These are phyloP conservation scores for Vaccinium vitisidaea DNA, from an alignment of 148 eudicot species.

Conservation along the genomic window DNA sequence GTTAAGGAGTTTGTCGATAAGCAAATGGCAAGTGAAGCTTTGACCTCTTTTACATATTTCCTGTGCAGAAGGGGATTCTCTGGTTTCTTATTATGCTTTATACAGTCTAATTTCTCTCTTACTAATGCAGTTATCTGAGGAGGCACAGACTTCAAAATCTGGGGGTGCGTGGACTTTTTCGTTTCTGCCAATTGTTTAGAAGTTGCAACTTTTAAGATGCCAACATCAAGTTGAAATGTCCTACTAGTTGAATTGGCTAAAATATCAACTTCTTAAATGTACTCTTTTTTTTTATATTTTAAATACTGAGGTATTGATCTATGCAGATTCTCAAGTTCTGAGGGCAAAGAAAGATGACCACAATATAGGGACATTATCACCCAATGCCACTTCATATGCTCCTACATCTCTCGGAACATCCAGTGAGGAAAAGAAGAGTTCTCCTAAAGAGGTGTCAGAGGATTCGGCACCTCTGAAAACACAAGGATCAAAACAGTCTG, in stretches of 20 bases:
- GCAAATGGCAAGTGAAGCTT: constrained; percentile 31
- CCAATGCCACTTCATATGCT: constrained; percentile 44
- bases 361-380: constrained; percentile 41
- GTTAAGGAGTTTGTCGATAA: constrained; percentile 43
- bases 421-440: constrained; percentile 42
- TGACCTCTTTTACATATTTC: neutral
- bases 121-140: constrained; percentile 55
- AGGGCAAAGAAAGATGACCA: constrained; percentile 41
- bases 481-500: constrained; percentile 35
- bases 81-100: neutral
- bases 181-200: neutral
- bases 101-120: neutral
- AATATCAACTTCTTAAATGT: neutral
- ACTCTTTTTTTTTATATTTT: neutral
- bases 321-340: constrained; percentile 38
- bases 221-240: neutral
- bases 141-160: constrained; percentile 31
- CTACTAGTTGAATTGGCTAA: neutral
- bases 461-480: constrained; percentile 39
- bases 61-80: neutral
- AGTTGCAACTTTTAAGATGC: neutral
- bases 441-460: constrained; percentile 40
- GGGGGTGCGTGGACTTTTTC: constrained; percentile 48
- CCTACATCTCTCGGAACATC: constrained; percentile 33
- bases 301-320: constrained; percentile 8